Base-by-base conservation (phyloP, 2,329 filamentous ascomycete genomes). In the Lasiodiplodia theobromae region DNA sequence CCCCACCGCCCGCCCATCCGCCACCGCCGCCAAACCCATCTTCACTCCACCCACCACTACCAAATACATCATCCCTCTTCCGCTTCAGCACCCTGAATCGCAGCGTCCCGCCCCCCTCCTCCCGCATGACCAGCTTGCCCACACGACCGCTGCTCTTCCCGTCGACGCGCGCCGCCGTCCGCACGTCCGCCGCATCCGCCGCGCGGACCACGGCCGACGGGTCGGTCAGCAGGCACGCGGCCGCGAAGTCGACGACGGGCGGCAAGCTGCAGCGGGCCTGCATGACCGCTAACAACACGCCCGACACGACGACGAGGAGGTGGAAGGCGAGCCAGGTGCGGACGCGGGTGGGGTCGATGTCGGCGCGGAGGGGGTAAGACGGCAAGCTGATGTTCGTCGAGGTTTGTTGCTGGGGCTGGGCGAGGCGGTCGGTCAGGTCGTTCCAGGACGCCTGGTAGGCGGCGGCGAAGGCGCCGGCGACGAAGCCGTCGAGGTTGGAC, bases 401-500 rank as follows among this genome's bases (percentile, higher is more conserved):
- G 11, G 65, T 58, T n/a, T 12, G 14, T 21, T 12, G 38, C 18
- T 18, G 40, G 3, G 0, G 38, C 16, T 5, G 40, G 23, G 21
- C 28, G 28, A 67, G 34, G n/a, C 65, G 65, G 53, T 67, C 65
- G 0, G 56, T 58, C 21, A 67, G 40, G n/a, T 67, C 65, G 54
- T 67, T 67, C 65, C 65, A 67, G 6, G 40, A 52, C 0, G 65
- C 65, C n/a, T 67, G 65, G 54, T 67, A 67, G 0, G 65, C 65
- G 5, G 54, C 65, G 4, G 54, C 25, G 14, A 60, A 67, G 12
- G 65, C 54, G 12, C 65, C 65, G 7, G 65, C 65, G 1, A 67
- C 18, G n/a, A 51, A 67, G 12, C 65, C 65, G 7, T 37, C 25
- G 12, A 67, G 34, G 14, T 67, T 67, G 12, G 11, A 44, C 18